phyloP scores from a whole-genome alignment of 805 yeast species.

The Monosporozyma siamensis region DNA sequence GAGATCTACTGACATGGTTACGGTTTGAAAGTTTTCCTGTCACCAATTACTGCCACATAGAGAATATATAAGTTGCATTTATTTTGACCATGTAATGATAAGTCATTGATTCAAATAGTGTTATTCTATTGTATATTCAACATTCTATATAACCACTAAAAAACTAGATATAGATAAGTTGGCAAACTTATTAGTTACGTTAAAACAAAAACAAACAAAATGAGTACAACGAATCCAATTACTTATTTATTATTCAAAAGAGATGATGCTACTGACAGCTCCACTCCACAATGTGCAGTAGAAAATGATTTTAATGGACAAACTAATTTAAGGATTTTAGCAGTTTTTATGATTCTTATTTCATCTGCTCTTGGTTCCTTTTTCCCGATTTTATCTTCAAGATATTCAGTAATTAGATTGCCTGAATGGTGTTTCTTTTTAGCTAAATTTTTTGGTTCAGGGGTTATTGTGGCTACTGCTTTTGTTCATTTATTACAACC shows the following conservation, averaged over 20 bases:
- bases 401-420: slow-evolving; percentile 46
- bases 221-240: slow-evolving; percentile 1
- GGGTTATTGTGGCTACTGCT: slow-evolving; percentile 76
- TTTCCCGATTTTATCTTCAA: slow-evolving; percentile 53
- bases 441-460: slow-evolving; percentile 73
- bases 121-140: too few relatives aligned
- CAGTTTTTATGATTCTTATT: slow-evolving; percentile 50
- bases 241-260: slow-evolving; percentile 3
- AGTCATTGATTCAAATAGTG: too few relatives aligned
- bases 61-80: background rate
- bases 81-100: background rate
- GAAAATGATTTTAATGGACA: slow-evolving; percentile 38
- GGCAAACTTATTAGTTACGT: too few relatives aligned
- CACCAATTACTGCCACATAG: background rate
- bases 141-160: too few relatives aligned
- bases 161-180: too few relatives aligned
- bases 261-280: slow-evolving; percentile 2
- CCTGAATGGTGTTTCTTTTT: slow-evolving; percentile 57
- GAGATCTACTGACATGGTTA: background rate
- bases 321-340: slow-evolving; percentile 39
- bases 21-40: too few relatives aligned
- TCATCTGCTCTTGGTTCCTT: slow-evolving; percentile 51
- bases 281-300: slow-evolving; percentile 27
- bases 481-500: slow-evolving; percentile 67
- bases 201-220: too few relatives aligned